Conservation (phyloP, 495 filamentous ascomycete genomes). For the Aspergillus taichungensis region DNA sequence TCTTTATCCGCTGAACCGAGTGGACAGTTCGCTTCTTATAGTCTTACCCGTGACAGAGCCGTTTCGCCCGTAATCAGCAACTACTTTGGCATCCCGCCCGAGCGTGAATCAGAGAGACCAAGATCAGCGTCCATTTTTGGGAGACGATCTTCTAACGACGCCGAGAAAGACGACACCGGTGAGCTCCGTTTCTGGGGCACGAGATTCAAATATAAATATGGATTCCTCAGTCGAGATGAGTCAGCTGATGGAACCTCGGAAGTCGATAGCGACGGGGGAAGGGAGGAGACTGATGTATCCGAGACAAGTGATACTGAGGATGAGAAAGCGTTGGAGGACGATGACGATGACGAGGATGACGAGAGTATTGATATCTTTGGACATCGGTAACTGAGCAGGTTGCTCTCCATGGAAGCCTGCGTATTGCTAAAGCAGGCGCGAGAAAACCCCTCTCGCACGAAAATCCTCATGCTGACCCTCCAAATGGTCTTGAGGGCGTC, state of each 20-base stretch:
- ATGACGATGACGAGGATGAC: slow-evolving; percentile 45
- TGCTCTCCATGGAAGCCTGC: background rate
- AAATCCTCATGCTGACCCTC: too few relatives aligned
- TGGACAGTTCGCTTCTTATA: slow-evolving; percentile 25
- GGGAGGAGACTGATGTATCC: slow-evolving; percentile 14
- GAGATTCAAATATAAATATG: slow-evolving; percentile 36
- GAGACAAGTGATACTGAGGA: slow-evolving; percentile 32
- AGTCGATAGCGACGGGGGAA: slow-evolving; percentile 28
- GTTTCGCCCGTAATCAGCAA: slow-evolving; percentile 32
- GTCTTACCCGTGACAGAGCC: slow-evolving; percentile 33
- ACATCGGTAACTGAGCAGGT: slow-evolving; percentile 44
- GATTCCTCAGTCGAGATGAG: slow-evolving; percentile 28
- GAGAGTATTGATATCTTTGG: slow-evolving; percentile 62
- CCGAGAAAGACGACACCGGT: slow-evolving; percentile 46
- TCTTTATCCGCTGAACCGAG: slow-evolving; percentile 17
- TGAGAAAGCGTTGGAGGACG: slow-evolving; percentile 38
- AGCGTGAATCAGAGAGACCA: slow-evolving; percentile 24
- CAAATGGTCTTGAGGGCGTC: too few relatives aligned
- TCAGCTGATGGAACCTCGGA: slow-evolving; percentile 19
- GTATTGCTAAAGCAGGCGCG: too few relatives aligned
- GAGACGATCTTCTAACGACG: slow-evolving; percentile 21
- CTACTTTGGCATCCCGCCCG: slow-evolving; percentile 38
- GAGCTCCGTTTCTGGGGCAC: slow-evolving; percentile 59
- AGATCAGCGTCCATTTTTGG: slow-evolving; percentile 31
- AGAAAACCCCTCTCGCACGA: too few relatives aligned